Evolutionary conservation across 2,329 filamentous ascomycete genomes (phyloP).

Genomic region (Botryotinia narcissicola): DNA sequence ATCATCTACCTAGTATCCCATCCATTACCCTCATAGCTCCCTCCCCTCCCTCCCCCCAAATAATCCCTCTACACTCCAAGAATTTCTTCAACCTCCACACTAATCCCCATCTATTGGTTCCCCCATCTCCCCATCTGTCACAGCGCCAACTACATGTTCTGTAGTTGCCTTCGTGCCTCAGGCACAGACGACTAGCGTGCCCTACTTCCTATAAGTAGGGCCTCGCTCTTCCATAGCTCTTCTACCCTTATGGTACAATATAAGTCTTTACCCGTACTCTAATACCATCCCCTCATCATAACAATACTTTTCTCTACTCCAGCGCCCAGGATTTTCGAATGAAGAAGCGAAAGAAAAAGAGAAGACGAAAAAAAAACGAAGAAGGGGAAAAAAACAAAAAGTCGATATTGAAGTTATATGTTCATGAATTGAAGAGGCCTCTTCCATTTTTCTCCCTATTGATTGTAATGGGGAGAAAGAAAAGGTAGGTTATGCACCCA

Average conservation of each 20-base stretch:
- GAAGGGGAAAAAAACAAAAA: background rate
- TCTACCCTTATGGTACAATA: no score
- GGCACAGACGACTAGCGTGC: no score
- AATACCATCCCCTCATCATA: background rate
- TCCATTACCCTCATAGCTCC: no score
- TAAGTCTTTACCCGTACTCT: no score
- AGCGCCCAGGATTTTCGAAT: background rate
- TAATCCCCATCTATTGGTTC: background rate
- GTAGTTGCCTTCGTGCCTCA: no score
- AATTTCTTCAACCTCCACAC: background rate
- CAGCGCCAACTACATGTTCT: no score
- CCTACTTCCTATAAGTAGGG: no score
- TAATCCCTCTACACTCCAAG: background rate
- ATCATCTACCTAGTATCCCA: no score
- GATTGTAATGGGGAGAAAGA: background rate
- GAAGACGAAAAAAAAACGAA: no score
- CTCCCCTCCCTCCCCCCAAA: background rate
- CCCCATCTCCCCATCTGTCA: background rate
- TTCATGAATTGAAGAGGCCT: constrained; percentile 6
- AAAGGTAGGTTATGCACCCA: background rate
- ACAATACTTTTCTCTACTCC: background rate
- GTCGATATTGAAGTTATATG: background rate
- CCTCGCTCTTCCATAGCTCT: no score
- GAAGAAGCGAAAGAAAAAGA: background rate
- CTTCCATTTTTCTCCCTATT: background rate